A percentile compares a stretch with the other conserved stretches of the same genome.
Evolutionary conservation across 1,284 basidiomycete species (phyloP).

Genomic region (Trametes versicolor): DNA sequence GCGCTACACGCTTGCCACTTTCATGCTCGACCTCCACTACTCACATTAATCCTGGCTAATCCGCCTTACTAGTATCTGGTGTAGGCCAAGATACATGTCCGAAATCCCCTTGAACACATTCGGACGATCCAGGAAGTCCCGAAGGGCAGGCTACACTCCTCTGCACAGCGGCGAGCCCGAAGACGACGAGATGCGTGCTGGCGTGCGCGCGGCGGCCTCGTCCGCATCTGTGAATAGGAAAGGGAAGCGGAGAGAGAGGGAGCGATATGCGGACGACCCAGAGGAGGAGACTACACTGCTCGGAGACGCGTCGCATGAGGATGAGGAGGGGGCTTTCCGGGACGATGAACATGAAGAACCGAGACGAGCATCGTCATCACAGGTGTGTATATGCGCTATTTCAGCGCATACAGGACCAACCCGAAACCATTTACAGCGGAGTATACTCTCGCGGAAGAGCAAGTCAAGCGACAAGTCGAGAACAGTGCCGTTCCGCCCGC

Average conservation of each 20-base stretch:
- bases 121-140: conserved; percentile 56
- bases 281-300: conserved; percentile 66
- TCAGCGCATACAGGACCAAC: not conserved
- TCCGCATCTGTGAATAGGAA: conserved; percentile 48
- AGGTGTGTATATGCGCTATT: conserved; percentile 37
- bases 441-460: conserved; percentile 43
- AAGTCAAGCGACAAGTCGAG: conserved; percentile 74
- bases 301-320: conserved; percentile 51
- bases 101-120: conserved; percentile 76
- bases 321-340: conserved; percentile 45
- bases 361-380: conserved; percentile 33
- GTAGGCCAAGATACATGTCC: conserved; percentile 55
- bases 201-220: conserved; percentile 51
- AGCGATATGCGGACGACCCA: conserved; percentile 66
- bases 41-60: conserved; percentile 21
- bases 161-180: conserved; percentile 47
- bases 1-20: conserved; percentile 2
- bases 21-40: conserved; percentile 14
- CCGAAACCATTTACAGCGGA: conserved; percentile 40
- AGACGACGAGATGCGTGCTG: conserved; percentile 41
- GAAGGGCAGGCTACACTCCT: conserved; percentile 56
- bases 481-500: conserved; percentile 80
- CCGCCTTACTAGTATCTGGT: conserved; percentile 21
- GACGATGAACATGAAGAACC: conserved; percentile 39
- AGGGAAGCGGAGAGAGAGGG: conserved; percentile 56